A percentile compares a stretch with the other conserved stretches of the same genome.
phyloP scores from a whole-genome alignment of 225 moss, liverwort and hornwort genomes.

The Bryum argenteum region DNA sequence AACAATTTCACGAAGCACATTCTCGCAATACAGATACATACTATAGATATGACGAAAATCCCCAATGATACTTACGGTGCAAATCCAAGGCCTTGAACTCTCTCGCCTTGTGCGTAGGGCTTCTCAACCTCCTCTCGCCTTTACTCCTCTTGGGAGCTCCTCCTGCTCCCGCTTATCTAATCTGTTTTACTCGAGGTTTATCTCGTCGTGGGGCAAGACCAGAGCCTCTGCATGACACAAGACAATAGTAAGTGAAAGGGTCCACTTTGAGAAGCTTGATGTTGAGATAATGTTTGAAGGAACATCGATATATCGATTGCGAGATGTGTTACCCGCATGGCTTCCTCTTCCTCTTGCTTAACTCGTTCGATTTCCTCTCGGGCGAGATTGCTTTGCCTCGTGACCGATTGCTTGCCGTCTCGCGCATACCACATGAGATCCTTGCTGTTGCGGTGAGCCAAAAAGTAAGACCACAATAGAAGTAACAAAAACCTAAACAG shows the following conservation, averaged over 20 bases:
- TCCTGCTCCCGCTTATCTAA: conserved; percentile 82
- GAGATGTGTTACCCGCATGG: conserved; percentile 61
- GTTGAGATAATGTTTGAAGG: not conserved
- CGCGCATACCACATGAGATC: conserved; percentile 95
- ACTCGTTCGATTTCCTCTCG: conserved; percentile 80
- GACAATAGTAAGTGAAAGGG: conserved; percentile 1
- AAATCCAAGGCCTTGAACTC: conserved; percentile 90
- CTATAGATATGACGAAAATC: conserved; percentile 8
- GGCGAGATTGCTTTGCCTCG: conserved; percentile 60
- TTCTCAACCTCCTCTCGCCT: conserved; percentile 66
- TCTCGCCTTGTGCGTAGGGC: conserved; percentile 79
- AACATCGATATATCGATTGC: conserved; percentile 4
- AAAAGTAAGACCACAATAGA: not conserved
- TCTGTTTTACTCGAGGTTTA: conserved; percentile 58
- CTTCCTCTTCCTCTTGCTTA: conserved; percentile 85
- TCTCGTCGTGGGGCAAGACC: conserved; percentile 79
- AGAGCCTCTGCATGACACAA: conserved; percentile 61
- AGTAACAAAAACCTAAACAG: conserved; percentile 2
- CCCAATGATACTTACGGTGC: conserved; percentile 62
- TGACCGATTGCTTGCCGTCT: conserved; percentile 55
- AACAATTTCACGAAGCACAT: conserved; percentile 4
- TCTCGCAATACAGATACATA: conserved; percentile 15
- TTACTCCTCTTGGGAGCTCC: conserved; percentile 79
- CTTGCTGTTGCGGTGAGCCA: conserved; percentile 58
- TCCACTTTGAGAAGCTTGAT: not conserved